A percentile compares a stretch with the other conserved stretches of the same genome.
Conservation (phyloP, 176 grass and related monocot genomes). For the Saccharum spontaneum region DNA sequence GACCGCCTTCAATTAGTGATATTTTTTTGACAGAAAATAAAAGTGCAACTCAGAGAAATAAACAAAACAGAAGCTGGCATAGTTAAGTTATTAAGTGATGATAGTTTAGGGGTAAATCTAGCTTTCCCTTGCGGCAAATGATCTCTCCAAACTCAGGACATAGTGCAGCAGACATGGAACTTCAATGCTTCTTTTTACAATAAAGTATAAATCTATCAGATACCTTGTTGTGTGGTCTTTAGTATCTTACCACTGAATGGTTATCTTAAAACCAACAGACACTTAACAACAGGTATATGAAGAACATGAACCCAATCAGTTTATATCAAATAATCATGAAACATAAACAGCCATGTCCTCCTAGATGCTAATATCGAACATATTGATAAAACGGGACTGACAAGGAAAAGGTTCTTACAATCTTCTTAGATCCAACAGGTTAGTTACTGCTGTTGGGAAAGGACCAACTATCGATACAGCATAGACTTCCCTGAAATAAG, state of each 20-base stretch:
- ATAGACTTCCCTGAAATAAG: constrained; percentile 93
- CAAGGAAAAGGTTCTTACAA: constrained; percentile 62
- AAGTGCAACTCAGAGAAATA: constrained; percentile 5
- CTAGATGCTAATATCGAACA: background rate
- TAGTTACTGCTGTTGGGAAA: constrained; percentile 95
- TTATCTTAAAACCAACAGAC: constrained; percentile 11
- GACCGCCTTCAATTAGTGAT: background rate
- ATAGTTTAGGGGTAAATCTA: background rate
- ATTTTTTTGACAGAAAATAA: background rate
- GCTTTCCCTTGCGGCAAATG: background rate
- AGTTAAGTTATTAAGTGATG: background rate
- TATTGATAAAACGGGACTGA: background rate
- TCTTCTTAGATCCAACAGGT: constrained; percentile 91
- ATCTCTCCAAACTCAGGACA: constrained; percentile 12
- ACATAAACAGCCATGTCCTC: background rate
- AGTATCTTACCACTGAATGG: background rate
- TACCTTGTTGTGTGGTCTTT: background rate
- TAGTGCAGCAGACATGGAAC: background rate
- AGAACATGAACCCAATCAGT: background rate
- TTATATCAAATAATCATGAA: background rate
- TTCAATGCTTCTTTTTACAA: constrained; percentile 10
- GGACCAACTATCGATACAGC: constrained; percentile 95
- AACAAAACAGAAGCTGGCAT: background rate
- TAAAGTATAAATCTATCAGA: background rate
- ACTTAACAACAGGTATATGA: background rate